These are phyloP conservation scores for Trichoderma koningii DNA, from an alignment of 2,329 filamentous ascomycete species.

Conservation along the genomic window DNA sequence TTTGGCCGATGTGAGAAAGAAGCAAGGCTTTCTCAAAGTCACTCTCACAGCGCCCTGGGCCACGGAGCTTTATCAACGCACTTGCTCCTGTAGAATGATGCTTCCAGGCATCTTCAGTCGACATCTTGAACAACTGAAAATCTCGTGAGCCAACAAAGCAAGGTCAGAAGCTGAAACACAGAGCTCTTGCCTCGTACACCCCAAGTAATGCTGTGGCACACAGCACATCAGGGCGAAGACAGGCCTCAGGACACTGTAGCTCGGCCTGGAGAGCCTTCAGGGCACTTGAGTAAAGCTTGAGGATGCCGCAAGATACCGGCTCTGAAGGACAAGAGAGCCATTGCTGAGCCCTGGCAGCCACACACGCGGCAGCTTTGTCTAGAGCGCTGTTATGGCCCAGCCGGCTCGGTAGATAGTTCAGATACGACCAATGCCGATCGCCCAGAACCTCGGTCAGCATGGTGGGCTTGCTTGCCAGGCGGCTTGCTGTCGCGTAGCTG, in stretches of 20 bases:
- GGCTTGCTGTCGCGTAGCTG: constrained; percentile 18
- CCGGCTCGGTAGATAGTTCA: constrained; percentile 21
- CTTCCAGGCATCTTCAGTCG: constrained; percentile 17
- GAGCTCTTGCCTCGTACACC: constrained; percentile 9
- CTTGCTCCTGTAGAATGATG: constrained; percentile 13
- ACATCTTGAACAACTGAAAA: constrained; percentile 14
- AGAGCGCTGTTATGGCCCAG: constrained; percentile 18
- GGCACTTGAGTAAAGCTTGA: constrained; percentile 17
- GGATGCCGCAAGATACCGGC: neutral
- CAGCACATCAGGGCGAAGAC: constrained; percentile 13
- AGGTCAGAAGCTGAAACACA: neutral
- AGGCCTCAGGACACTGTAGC: neutral
- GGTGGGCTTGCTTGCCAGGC: constrained; percentile 13
- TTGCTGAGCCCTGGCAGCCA: constrained; percentile 19
- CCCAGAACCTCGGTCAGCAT: constrained; percentile 18
- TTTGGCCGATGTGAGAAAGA: constrained; percentile 22
- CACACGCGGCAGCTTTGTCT: constrained; percentile 17
- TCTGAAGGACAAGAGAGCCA: constrained; percentile 16
- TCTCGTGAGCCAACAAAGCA: neutral
- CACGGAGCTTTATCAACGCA: constrained; percentile 19
- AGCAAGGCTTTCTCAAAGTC: constrained; percentile 23
- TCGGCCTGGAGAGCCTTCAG: constrained; percentile 16
- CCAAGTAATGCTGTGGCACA: constrained; percentile 21
- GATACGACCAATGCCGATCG: constrained; percentile 13
- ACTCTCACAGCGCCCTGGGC: constrained; percentile 12